phyloP scores from a whole-genome alignment of 179 eudicot species.

The Spinacia oleracea region DNA sequence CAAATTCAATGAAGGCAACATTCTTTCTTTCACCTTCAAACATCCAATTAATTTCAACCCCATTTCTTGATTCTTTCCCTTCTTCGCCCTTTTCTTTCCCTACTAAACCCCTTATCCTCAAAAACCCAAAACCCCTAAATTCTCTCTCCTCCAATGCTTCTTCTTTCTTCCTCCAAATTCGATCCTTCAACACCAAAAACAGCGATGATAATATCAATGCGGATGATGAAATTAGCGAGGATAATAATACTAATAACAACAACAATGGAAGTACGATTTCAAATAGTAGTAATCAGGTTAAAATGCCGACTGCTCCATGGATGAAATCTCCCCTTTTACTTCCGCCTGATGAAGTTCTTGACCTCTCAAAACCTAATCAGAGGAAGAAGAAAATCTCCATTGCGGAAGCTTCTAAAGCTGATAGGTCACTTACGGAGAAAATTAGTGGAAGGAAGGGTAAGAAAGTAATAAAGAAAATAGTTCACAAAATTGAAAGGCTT shows the following conservation, averaged over 20 bases:
- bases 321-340: conserved; percentile 59
- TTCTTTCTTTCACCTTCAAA: conserved; percentile 31
- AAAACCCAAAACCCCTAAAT: conserved; percentile 37
- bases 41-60: conserved; percentile 21
- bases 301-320: conserved; percentile 92
- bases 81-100: not conserved
- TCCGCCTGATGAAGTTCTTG: conserved; percentile 44
- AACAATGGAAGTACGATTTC: conserved; percentile 12
- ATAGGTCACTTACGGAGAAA: conserved; percentile 54
- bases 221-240: conserved; percentile 5
- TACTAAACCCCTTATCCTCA: conserved; percentile 15
- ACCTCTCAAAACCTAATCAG: conserved; percentile 37
- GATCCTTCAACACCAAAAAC: conserved; percentile 6
- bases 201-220: not conserved
- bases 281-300: conserved; percentile 26
- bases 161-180: conserved; percentile 32
- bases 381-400: conserved; percentile 27
- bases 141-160: conserved; percentile 33
- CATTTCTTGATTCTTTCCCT: not conserved
- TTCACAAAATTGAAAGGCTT: conserved; percentile 51
- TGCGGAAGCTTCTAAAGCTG: conserved; percentile 29
- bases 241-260: not conserved
- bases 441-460: conserved; percentile 75
- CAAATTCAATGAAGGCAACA: conserved; percentile 36
- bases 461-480: conserved; percentile 61